A percentile compares a stretch with the other conserved stretches of the same genome.
Evolutionary conservation across 768 basidiomycete species (phyloP).

Genomic region (Infundibulicybe gibba): DNA sequence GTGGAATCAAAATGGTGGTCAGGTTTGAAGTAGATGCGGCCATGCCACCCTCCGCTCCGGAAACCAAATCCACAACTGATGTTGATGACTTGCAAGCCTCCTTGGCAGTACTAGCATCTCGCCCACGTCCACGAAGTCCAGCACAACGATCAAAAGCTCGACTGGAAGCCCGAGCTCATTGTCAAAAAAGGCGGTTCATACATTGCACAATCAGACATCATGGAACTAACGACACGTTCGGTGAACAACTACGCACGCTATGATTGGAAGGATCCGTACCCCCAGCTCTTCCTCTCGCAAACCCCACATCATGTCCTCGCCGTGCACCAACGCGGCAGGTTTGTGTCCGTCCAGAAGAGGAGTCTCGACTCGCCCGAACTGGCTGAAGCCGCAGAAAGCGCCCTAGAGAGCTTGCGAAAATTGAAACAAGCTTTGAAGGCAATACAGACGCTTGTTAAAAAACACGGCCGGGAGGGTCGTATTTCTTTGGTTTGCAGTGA

Average conservation of each 20-base stretch:
- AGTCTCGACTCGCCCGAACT: conserved; percentile 35
- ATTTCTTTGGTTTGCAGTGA: conserved; percentile 52
- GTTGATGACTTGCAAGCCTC: conserved; percentile 32
- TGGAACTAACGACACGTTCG: conserved; percentile 46
- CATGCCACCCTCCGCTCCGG: conserved; percentile 16
- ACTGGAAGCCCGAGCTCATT: conserved; percentile 12
- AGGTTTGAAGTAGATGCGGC: conserved; percentile 57
- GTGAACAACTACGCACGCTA: conserved; percentile 21
- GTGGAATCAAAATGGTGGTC: conserved; percentile 54
- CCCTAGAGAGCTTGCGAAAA: conserved; percentile 33
- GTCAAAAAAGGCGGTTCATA: conserved; percentile 19
- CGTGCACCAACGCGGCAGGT: conserved; percentile 51
- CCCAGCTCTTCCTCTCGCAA: conserved; percentile 68
- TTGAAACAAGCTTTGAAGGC: conserved; percentile 33
- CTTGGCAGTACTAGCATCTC: conserved; percentile 17
- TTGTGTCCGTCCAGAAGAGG: conserved; percentile 45
- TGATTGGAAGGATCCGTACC: conserved; percentile 60
- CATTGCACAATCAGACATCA: conserved; percentile 37
- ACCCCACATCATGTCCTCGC: conserved; percentile 60
- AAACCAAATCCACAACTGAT: conserved; percentile 14
- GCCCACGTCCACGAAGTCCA: conserved; percentile 7
- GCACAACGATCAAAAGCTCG: conserved; percentile 8
- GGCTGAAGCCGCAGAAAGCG: conserved; percentile 21
- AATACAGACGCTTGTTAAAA: conserved; percentile 46
- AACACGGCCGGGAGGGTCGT: conserved; percentile 47